Percentiles rank a stretch among this genome's conserved stretches.
Evolutionary conservation across 1,284 basidiomycete species (phyloP).

Genomic region (Ganoderma lucidum): DNA sequence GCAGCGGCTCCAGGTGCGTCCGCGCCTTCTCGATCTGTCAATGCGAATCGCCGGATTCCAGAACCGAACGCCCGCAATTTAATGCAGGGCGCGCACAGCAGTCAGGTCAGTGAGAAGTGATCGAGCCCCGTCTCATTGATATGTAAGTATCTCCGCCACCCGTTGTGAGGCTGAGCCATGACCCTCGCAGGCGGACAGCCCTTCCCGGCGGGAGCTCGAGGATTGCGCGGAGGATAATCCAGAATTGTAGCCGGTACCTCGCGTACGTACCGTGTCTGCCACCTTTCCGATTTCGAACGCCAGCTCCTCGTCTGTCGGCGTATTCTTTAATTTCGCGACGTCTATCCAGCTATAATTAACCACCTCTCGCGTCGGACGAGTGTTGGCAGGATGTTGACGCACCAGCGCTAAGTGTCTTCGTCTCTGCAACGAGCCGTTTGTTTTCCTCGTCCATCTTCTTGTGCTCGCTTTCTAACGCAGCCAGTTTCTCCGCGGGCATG

Average conservation of each 20-base stretch:
- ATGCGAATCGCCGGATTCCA: background rate
- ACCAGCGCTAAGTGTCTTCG: conserved; percentile 64
- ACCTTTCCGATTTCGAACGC: conserved; percentile 54
- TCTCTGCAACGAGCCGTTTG: conserved; percentile 57
- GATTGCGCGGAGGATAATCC: background rate
- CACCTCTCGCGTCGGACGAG: background rate
- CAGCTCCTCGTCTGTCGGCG: conserved; percentile 76
- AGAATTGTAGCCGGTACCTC: background rate
- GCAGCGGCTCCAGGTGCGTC: conserved; percentile 67
- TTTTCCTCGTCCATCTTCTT: conserved; percentile 67
- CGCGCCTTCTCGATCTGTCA: conserved; percentile 57
- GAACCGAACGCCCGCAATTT: background rate
- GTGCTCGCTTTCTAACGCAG: conserved; percentile 62
- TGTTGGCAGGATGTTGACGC: conserved; percentile 31
- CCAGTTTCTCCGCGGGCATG: conserved; percentile 64
- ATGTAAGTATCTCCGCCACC: background rate
- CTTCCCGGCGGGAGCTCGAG: background rate
- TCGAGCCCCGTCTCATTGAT: background rate
- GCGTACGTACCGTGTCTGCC: conserved; percentile 49
- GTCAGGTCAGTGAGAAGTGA: background rate
- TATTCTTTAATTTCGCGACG: conserved; percentile 63
- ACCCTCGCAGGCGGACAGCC: background rate
- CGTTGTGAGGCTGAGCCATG: background rate
- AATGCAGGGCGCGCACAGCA: conserved; percentile 1
- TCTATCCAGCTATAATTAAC: conserved; percentile 52